These are phyloP conservation scores for Colletotrichum tabaci DNA, from an alignment of 2,329 filamentous ascomycete genomes.

Conservation along the genomic window DNA sequence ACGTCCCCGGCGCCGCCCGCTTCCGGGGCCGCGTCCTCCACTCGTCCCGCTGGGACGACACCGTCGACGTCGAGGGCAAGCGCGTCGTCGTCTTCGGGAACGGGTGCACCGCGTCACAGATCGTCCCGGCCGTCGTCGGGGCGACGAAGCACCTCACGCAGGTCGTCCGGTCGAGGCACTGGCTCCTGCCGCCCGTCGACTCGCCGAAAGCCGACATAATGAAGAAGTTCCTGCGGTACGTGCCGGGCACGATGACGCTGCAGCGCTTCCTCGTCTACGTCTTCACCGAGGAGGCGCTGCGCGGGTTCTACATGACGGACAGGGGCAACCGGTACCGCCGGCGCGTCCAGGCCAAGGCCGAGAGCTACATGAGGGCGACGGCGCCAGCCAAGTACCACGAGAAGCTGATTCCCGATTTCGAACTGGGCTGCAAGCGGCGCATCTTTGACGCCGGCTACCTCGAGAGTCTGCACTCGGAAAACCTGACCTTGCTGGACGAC, in stretches of 20 bases:
- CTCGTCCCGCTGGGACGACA: slow-evolving; percentile 68
- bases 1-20: slow-evolving; percentile 63
- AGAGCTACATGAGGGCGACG: slow-evolving; percentile 57
- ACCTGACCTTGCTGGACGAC: slow-evolving; percentile 63
- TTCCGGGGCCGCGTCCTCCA: slow-evolving; percentile 70
- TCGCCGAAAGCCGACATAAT: slow-evolving; percentile 39
- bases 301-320: slow-evolving; percentile 51
- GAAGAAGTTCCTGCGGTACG: slow-evolving; percentile 55
- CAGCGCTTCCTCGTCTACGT: slow-evolving; percentile 60
- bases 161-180: slow-evolving; percentile 59
- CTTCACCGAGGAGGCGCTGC: slow-evolving; percentile 57
- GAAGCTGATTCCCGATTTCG: slow-evolving; percentile 73
- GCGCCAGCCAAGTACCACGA: slow-evolving; percentile 74
- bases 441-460: slow-evolving; percentile 73
- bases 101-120: slow-evolving; percentile 69
- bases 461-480: slow-evolving; percentile 64
- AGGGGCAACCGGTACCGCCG: slow-evolving; percentile 50
- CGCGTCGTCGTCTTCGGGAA: slow-evolving; percentile 68
- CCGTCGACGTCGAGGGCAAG: slow-evolving; percentile 63
- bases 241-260: slow-evolving; percentile 63
- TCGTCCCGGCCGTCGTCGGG: slow-evolving; percentile 61
- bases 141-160: slow-evolving; percentile 53
- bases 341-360: slow-evolving; percentile 54
- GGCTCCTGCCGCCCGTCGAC: slow-evolving; percentile 55
- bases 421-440: slow-evolving; percentile 75